Conservation (phyloP, 768 basidiomycete species). For the Tricholoma bakamatsutake region DNA sequence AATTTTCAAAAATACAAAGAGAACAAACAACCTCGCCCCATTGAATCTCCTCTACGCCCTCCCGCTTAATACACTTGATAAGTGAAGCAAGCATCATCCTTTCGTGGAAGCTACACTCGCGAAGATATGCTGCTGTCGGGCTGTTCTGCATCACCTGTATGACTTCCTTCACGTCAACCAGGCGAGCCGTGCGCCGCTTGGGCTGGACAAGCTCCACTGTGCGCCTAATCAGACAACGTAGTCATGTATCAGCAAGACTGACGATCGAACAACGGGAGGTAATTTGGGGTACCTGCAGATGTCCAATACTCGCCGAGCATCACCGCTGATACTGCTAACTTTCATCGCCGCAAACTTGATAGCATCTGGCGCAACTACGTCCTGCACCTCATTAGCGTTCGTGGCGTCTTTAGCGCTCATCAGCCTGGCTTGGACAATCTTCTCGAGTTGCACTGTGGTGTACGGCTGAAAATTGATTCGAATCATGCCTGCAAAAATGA, state of each 20-base stretch:
- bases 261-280: conserved; percentile 13
- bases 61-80: conserved; percentile 73
- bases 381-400: conserved; percentile 39
- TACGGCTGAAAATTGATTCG: conserved; percentile 94
- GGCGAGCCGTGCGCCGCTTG: conserved; percentile 46
- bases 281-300: conserved; percentile 61
- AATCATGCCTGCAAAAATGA: conserved; percentile 61
- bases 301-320: conserved; percentile 89
- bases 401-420: conserved; percentile 49
- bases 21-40: conserved; percentile 61
- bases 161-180: conserved; percentile 71
- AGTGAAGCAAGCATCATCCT: conserved; percentile 82
- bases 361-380: conserved; percentile 61
- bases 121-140: conserved; percentile 79
- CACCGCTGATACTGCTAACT: conserved; percentile 75
- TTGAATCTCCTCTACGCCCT: conserved; percentile 83
- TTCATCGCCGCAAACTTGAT: conserved; percentile 79
- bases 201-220: conserved; percentile 74
- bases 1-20: background rate
- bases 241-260: background rate
- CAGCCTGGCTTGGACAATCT: conserved; percentile 84
- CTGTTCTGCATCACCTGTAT: conserved; percentile 86
- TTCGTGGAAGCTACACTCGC: conserved; percentile 82
- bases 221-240: conserved; percentile 40
- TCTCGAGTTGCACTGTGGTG: conserved; percentile 65